These are phyloP conservation scores for Crithidia expoeki DNA, from an alignment of 208 protist species.

Conservation along the genomic window DNA sequence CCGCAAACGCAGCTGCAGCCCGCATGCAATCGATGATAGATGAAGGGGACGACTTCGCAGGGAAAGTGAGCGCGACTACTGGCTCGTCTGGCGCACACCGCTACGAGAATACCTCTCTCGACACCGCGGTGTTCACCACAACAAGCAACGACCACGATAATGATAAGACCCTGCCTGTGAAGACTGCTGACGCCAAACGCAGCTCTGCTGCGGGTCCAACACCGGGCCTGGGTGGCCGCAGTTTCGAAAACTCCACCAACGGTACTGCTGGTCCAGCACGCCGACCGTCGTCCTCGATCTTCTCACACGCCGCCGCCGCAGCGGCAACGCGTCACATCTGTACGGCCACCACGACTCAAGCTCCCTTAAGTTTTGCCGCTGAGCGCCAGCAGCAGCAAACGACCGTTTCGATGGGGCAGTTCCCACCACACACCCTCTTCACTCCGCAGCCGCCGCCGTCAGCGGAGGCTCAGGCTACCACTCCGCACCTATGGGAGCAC, in stretches of 20 bases:
- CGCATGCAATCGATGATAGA: neutral
- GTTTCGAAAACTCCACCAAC: neutral
- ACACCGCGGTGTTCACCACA: neutral
- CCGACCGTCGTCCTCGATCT: neutral
- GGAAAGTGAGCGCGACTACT: neutral
- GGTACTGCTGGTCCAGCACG: neutral
- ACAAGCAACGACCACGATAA: neutral
- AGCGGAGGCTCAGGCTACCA: too few relatives aligned
- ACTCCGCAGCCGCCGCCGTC: slow-evolving; percentile 1
- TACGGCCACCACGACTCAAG: slow-evolving; percentile 2
- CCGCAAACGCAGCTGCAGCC: too few relatives aligned
- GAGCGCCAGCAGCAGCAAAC: slow-evolving; percentile 4
- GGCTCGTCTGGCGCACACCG: neutral
- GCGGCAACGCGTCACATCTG: neutral
- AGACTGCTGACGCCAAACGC: too few relatives aligned
- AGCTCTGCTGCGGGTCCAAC: neutral
- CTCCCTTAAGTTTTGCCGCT: slow-evolving; percentile 3
- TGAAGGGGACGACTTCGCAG: neutral
- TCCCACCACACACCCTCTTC: neutral
- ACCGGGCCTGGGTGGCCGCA: neutral
- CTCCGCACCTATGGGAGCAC: neutral
- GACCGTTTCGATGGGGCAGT: neutral
- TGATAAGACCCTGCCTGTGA: neutral
- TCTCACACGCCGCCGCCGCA: neutral
- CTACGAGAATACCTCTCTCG: neutral